Percentiles rank a stretch among this genome's conserved stretches.
Conservation (phyloP, 306 rosid species). For the Macrotyloma uniflorum region DNA sequence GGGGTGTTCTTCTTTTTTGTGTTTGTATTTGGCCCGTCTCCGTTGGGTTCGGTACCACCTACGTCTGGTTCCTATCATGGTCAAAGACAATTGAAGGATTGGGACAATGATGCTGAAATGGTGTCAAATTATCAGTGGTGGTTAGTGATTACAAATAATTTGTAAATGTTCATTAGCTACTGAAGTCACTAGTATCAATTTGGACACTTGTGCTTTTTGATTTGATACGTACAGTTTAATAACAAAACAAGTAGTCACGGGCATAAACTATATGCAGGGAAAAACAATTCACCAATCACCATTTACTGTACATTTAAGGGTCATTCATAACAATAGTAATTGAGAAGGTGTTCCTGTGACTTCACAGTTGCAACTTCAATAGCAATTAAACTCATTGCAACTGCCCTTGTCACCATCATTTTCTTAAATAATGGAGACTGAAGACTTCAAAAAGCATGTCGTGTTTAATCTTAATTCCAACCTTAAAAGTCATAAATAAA, state of each 20-base stretch:
- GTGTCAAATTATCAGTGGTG: background rate
- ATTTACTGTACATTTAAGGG: background rate
- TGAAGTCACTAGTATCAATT: slow-evolving; percentile 26
- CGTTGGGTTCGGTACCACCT: slow-evolving; percentile 24
- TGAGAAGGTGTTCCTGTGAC: slow-evolving; percentile 35
- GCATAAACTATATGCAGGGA: slow-evolving; percentile 5
- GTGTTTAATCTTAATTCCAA: slow-evolving; percentile 9
- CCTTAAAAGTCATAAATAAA: slow-evolving; percentile 10
- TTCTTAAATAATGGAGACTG: slow-evolving; percentile 29
- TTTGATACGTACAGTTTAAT: slow-evolving; percentile 14
- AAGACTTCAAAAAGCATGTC: slow-evolving; percentile 12
- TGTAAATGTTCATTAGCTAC: slow-evolving; percentile 11
- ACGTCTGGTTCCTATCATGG: slow-evolving; percentile 20
- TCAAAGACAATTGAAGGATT: slow-evolving; percentile 24
- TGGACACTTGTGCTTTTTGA: slow-evolving; percentile 36
- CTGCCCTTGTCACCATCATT: slow-evolving; percentile 27
- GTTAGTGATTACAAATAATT: slow-evolving; percentile 10
- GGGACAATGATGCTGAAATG: slow-evolving; percentile 23
- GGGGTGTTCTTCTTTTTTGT: background rate
- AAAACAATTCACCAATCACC: slow-evolving; percentile 19
- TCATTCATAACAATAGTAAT: slow-evolving; percentile 10
- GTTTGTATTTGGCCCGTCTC: background rate
- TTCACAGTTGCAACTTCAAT: slow-evolving; percentile 21
- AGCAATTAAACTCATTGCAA: slow-evolving; percentile 26
- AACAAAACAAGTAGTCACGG: slow-evolving; percentile 36